These are phyloP conservation scores for Huntiella moniliformis DNA, from an alignment of 2,329 filamentous ascomycete genomes.

Conservation along the genomic window DNA sequence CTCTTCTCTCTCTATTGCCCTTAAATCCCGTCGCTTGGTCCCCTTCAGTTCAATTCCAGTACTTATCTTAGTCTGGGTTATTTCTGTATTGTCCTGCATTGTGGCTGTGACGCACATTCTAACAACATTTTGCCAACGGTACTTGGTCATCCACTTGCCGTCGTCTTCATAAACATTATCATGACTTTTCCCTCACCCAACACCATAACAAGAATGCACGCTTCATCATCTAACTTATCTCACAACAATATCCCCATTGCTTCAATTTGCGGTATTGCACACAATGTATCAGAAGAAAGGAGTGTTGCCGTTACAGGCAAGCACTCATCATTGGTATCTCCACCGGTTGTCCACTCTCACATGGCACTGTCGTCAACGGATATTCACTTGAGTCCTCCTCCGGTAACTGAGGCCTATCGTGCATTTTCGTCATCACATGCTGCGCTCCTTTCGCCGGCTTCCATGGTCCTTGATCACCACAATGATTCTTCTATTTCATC, in stretches of 20 bases:
- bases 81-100: no score
- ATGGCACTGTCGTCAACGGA: slow-evolving; percentile 1
- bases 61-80: no score
- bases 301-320: background rate
- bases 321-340: slow-evolving; percentile 7
- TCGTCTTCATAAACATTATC: background rate
- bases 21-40: background rate
- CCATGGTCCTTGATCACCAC: slow-evolving; percentile 5
- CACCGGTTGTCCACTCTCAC: slow-evolving; percentile 7
- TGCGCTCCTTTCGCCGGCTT: slow-evolving; percentile 8
- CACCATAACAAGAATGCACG: slow-evolving; percentile 1
- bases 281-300: slow-evolving; percentile 8
- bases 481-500: slow-evolving; percentile 1
- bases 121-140: no score
- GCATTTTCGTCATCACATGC: background rate
- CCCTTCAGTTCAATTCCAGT: no score
- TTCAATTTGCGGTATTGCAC: slow-evolving; percentile 8
- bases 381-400: slow-evolving; percentile 4
- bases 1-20: slow-evolving; percentile 1
- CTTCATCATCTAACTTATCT: background rate
- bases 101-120: no score
- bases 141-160: no score
- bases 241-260: slow-evolving; percentile 1
- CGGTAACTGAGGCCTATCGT: background rate
- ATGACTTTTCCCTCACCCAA: background rate